These are phyloP conservation scores for Pyrrhoderma lamaoense DNA, from an alignment of 1,284 basidiomycete species.

Conservation along the genomic window DNA sequence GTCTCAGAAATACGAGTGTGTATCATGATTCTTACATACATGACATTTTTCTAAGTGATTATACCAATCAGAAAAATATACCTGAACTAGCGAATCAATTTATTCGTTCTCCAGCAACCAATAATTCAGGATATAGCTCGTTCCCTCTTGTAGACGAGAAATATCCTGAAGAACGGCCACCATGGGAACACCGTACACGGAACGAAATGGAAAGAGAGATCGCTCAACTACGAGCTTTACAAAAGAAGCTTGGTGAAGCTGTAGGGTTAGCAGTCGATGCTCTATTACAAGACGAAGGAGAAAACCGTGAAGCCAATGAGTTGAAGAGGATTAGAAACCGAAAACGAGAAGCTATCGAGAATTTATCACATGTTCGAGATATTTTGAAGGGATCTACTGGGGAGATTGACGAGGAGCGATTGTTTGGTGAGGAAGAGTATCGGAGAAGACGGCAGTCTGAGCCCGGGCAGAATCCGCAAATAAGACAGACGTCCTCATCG, in stretches of 20 bases:
- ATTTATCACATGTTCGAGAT: constrained; percentile 66
- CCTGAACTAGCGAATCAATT: constrained; percentile 71
- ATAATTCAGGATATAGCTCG: constrained; percentile 35
- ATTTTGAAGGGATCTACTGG: constrained; percentile 48
- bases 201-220: constrained; percentile 63
- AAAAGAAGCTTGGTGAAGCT: constrained; percentile 58
- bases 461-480: constrained; percentile 15
- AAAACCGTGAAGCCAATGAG: constrained; percentile 32
- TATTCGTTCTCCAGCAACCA: constrained; percentile 43
- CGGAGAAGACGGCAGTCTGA: constrained; percentile 26
- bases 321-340: constrained; percentile 33
- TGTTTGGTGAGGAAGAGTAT: constrained; percentile 48
- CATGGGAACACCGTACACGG: constrained; percentile 58
- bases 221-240: constrained; percentile 40
- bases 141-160: constrained; percentile 63
- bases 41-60: neutral
- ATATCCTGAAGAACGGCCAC: constrained; percentile 44
- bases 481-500: constrained; percentile 12
- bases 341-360: constrained; percentile 63
- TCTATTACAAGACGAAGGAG: constrained; percentile 50
- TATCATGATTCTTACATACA: neutral
- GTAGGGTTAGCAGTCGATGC: constrained; percentile 65
- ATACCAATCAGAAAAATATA: constrained; percentile 64
- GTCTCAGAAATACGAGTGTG: constrained; percentile 65
- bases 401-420: constrained; percentile 54